These are phyloP conservation scores for Fusarium newnesense DNA, from an alignment of 2,329 filamentous ascomycete genomes.

Conservation along the genomic window DNA sequence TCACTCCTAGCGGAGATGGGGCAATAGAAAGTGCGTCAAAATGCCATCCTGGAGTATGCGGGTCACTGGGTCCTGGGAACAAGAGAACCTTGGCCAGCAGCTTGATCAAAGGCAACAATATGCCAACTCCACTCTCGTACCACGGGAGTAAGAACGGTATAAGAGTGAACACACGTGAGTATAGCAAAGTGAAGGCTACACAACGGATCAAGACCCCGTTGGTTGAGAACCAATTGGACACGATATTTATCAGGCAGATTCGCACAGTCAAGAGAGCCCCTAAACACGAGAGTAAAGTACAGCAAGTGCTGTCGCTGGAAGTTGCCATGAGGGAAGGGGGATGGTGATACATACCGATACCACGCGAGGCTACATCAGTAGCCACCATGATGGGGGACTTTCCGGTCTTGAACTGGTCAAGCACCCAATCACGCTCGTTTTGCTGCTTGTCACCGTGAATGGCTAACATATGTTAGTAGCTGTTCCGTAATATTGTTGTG, in stretches of 20 bases:
- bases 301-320: constrained; percentile 68
- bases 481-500: constrained; percentile 46
- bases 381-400: constrained; percentile 99
- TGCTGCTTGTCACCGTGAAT: constrained; percentile 99
- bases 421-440: constrained; percentile 98
- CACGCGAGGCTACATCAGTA: constrained; percentile 99
- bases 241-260: constrained; percentile 86
- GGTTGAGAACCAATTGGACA: constrained; percentile 84
- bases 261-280: constrained; percentile 88
- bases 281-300: constrained; percentile 94
- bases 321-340: constrained; percentile 61
- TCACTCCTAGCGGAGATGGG: constrained; percentile 66
- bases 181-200: constrained; percentile 66
- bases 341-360: constrained; percentile 94
- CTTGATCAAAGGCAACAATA: constrained; percentile 81
- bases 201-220: constrained; percentile 82
- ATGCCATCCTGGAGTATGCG: constrained; percentile 64
- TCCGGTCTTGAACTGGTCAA: constrained; percentile 99
- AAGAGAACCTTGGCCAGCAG: constrained; percentile 68
- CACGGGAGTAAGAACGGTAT: constrained; percentile 67
- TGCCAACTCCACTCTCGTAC: constrained; percentile 84
- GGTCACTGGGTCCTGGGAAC: constrained; percentile 66
- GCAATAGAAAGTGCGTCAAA: constrained; percentile 66
- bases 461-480: constrained; percentile 64
- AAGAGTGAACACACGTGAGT: constrained; percentile 79